phyloP scores from a whole-genome alignment of 495 filamentous ascomycete genomes.

The Pyrenopolyporus hunteri region DNA sequence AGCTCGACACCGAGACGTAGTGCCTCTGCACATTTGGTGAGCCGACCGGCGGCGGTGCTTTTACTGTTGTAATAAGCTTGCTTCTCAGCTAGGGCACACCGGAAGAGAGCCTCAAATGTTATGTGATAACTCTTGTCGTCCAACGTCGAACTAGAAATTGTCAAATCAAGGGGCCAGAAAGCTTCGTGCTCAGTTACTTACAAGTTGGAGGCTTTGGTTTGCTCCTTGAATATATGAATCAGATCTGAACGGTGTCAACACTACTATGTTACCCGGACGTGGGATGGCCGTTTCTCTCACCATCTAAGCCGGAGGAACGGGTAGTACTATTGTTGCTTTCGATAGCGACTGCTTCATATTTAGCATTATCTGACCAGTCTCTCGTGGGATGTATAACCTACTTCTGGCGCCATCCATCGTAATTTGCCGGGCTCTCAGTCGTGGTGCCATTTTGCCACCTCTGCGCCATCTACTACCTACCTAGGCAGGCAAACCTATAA shows the following conservation, averaged over 20 bases:
- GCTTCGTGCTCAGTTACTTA: slow-evolving; percentile 43
- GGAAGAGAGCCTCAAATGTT: slow-evolving; percentile 83
- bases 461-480: slow-evolving; percentile 2
- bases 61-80: slow-evolving; percentile 62
- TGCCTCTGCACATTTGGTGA: slow-evolving; percentile 73
- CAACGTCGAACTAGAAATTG: slow-evolving; percentile 34
- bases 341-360: slow-evolving; percentile 37
- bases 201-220: slow-evolving; percentile 62
- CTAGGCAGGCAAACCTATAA: no score
- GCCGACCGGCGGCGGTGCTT: slow-evolving; percentile 60
- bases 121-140: slow-evolving; percentile 80
- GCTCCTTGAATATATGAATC: slow-evolving; percentile 67
- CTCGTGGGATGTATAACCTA: slow-evolving; percentile 9
- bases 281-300: slow-evolving; percentile 30
- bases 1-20: slow-evolving; percentile 73
- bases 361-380: slow-evolving; percentile 3
- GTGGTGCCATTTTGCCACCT: slow-evolving; percentile 26
- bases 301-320: slow-evolving; percentile 43
- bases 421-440: slow-evolving; percentile 25
- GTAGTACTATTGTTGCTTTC: slow-evolving; percentile 33
- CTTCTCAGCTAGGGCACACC: slow-evolving; percentile 69
- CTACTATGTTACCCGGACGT: not conserved
- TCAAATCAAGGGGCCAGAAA: slow-evolving; percentile 28
- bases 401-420: slow-evolving; percentile 35
- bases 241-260: slow-evolving; percentile 46